Conservation (phyloP, 1,139 yeast genomes). For the Sugiyamaella novakii region DNA sequence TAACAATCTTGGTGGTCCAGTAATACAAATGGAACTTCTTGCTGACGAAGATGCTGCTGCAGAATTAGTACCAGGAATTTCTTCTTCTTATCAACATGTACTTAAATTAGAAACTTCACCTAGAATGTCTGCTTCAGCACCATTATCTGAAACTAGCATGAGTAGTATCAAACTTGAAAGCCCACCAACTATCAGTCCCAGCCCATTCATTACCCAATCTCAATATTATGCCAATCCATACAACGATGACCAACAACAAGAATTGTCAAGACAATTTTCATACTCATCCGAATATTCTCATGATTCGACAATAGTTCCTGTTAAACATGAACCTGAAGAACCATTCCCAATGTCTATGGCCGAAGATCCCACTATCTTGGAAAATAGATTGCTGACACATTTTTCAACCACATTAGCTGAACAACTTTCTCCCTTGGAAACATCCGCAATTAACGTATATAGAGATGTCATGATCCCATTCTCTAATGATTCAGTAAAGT, state of each 20-base stretch:
- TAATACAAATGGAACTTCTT: constrained; percentile 12
- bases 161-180: constrained; percentile 9
- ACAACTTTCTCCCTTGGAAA: constrained; percentile 25
- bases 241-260: neutral
- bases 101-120: constrained; percentile 20
- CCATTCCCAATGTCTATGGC: neutral
- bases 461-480: constrained; percentile 22
- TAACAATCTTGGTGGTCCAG: neutral
- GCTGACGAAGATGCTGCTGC: constrained; percentile 16
- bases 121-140: constrained; percentile 9
- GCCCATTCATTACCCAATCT: constrained; percentile 9
- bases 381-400: constrained; percentile 22
- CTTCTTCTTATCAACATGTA: constrained; percentile 21
- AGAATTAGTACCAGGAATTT: constrained; percentile 20
- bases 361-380: neutral
- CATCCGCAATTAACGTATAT: constrained; percentile 22
- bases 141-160: constrained; percentile 14
- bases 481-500: constrained; percentile 21
- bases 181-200: constrained; percentile 14
- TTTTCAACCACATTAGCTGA: constrained; percentile 25
- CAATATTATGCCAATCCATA: constrained; percentile 6
- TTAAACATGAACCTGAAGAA: neutral
- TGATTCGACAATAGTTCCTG: neutral
- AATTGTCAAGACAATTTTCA: constrained; percentile 5
- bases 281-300: constrained; percentile 3